Evolutionary conservation across 148 eudicot genomes (phyloP).

Genomic region (Gaultheria prostrata): DNA sequence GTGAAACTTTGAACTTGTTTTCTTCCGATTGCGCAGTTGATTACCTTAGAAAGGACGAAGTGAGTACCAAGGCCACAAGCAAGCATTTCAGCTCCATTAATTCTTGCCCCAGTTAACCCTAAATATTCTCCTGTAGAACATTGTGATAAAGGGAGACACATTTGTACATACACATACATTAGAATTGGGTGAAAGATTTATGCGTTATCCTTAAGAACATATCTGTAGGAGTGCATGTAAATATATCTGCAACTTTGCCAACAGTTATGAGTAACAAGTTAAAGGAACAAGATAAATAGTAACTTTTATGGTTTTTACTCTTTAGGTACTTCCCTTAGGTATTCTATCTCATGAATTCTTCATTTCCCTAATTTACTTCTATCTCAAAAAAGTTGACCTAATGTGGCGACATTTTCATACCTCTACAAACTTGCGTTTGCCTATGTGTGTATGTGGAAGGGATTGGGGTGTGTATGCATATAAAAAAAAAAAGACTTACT

Average conservation of each 20-base stretch:
- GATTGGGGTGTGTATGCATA: neutral
- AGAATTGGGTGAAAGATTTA: neutral
- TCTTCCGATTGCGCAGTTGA: neutral
- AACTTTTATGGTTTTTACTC: neutral
- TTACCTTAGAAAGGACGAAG: conserved; percentile 21
- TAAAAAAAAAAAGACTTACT: neutral
- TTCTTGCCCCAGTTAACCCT: conserved; percentile 16
- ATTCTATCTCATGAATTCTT: neutral
- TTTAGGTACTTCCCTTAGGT: neutral
- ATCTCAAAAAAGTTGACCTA: neutral
- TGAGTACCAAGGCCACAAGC: conserved; percentile 24
- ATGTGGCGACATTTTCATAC: neutral
- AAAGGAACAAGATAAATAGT: neutral
- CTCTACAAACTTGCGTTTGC: neutral
- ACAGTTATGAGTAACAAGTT: neutral
- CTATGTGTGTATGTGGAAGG: neutral
- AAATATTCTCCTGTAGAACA: conserved; percentile 15
- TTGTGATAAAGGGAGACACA: neutral
- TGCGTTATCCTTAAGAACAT: no score
- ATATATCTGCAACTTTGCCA: neutral
- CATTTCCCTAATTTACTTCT: neutral
- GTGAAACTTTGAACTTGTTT: neutral
- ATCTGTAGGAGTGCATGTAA: neutral
- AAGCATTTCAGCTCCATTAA: conserved; percentile 19
- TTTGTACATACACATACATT: neutral